Evolutionary conservation across 108 stramenopile genomes (phyloP).

Genomic region (Epipyxis sp.): DNA sequence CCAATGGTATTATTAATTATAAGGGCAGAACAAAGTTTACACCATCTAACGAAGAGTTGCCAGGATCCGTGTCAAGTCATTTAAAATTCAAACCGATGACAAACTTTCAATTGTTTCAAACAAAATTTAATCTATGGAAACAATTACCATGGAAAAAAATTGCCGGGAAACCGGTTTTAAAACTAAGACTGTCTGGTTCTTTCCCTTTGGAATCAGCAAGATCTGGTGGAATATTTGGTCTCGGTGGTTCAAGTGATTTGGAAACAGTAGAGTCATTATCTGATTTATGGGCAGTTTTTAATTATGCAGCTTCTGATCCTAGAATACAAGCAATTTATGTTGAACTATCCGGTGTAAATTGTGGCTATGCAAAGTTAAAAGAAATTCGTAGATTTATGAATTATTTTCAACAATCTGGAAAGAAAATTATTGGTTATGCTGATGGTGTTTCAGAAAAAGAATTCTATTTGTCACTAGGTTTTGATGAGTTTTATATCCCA

Average conservation of each 20-base stretch:
- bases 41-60: not conserved
- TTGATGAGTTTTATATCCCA: conserved; percentile 35
- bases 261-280: not conserved
- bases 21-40: not conserved
- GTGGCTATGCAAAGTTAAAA: conserved; percentile 44
- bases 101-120: not conserved
- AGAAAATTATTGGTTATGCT: conserved; percentile 39
- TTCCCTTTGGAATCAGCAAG: not conserved
- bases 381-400: conserved; percentile 45
- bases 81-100: not conserved
- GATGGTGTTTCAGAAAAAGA: conserved; percentile 37
- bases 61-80: not conserved
- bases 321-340: conserved; percentile 36
- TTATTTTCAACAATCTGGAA: conserved; percentile 48
- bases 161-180: not conserved
- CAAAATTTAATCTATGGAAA: not conserved
- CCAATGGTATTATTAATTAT: not conserved
- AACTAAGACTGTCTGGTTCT: not conserved
- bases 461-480: conserved; percentile 14
- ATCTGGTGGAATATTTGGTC: not conserved
- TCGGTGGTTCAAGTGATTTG: too few species aligned
- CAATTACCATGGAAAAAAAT: conserved; percentile 18
- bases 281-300: conserved; percentile 17
- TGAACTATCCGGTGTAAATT: conserved; percentile 29
- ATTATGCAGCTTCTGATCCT: conserved; percentile 43